A percentile compares a stretch with the other conserved stretches of the same genome.
Evolutionary conservation across 176 grass and related monocot species (phyloP).

Genomic region (Aechmea fasciata): DNA sequence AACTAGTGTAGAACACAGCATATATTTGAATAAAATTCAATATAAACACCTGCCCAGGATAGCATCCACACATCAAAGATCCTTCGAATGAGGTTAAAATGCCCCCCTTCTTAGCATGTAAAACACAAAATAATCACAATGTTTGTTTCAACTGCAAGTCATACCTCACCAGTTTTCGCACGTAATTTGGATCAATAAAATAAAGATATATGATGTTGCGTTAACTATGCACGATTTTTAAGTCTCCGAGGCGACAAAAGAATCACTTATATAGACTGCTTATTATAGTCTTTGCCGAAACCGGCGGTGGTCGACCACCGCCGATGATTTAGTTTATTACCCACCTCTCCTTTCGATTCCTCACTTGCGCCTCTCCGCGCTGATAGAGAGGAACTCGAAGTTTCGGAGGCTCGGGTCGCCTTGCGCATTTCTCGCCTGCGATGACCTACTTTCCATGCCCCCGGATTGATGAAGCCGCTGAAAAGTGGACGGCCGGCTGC

Average conservation of each 20-base stretch:
- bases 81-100: background rate
- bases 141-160: background rate
- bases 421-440: slow-evolving; percentile 8
- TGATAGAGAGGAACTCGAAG: slow-evolving; percentile 67
- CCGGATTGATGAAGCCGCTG: slow-evolving; percentile 67
- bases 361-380: slow-evolving; percentile 59
- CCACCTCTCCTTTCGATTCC: slow-evolving; percentile 1
- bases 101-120: background rate
- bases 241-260: slow-evolving; percentile 11
- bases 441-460: slow-evolving; percentile 34
- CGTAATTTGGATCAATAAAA: slow-evolving; percentile 9
- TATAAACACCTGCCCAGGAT: background rate
- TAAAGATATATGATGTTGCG: slow-evolving; percentile 6
- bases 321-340: background rate
- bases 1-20: too few relatives aligned
- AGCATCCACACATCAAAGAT: slow-evolving; percentile 1
- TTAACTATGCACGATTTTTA: slow-evolving; percentile 12
- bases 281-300: slow-evolving; percentile 17
- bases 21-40: background rate
- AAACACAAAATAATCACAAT: background rate
- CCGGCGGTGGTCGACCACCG: too few relatives aligned
- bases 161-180: background rate
- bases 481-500: slow-evolving; percentile 39
- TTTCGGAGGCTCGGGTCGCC: slow-evolving; percentile 39
- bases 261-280: background rate